These are phyloP conservation scores for Hypoxylon sp. DNA, from an alignment of 2,329 filamentous ascomycete species.

Conservation along the genomic window DNA sequence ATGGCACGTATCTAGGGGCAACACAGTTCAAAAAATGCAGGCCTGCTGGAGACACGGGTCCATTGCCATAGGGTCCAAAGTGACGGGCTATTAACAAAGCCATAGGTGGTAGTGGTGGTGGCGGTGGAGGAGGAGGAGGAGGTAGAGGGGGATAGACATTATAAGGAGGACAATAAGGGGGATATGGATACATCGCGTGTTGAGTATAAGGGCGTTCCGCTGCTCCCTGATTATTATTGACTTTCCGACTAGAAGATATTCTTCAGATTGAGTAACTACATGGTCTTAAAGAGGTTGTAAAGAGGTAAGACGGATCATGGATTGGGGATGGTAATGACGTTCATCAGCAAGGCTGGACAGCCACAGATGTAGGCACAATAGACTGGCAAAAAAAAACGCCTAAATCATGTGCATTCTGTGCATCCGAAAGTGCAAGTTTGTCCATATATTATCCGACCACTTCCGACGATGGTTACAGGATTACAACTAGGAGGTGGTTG, in stretches of 20 bases:
- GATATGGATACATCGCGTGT: slow-evolving; percentile 13
- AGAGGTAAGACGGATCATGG: slow-evolving; percentile 9
- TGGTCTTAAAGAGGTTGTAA: too few species aligned
- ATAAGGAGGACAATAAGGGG: slow-evolving; percentile 1
- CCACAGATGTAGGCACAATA: too few species aligned
- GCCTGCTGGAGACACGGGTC: slow-evolving; percentile 10
- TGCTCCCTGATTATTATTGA: too few species aligned
- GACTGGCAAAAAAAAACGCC: too few species aligned
- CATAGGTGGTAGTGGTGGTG: slow-evolving; percentile 6
- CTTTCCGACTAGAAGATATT: too few species aligned
- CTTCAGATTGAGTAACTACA: too few species aligned
- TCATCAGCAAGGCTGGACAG: too few species aligned
- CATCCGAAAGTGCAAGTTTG: background rate
- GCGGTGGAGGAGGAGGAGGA: background rate
- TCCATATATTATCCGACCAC: background rate
- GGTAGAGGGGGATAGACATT: background rate
- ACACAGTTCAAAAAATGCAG: slow-evolving; percentile 12
- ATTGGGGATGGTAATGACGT: slow-evolving; percentile 10
- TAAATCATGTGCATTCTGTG: background rate
- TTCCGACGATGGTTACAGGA: background rate
- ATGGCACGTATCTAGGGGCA: slow-evolving; percentile 4
- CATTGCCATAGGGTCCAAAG: slow-evolving; percentile 22
- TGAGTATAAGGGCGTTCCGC: too few species aligned
- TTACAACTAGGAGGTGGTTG: background rate
- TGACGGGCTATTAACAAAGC: slow-evolving; percentile 13